Evolutionary conservation across 441 rosid species (phyloP), one percentile per base, ranked within the genome.

Genomic region (Adansonia grandidieri): DNA sequence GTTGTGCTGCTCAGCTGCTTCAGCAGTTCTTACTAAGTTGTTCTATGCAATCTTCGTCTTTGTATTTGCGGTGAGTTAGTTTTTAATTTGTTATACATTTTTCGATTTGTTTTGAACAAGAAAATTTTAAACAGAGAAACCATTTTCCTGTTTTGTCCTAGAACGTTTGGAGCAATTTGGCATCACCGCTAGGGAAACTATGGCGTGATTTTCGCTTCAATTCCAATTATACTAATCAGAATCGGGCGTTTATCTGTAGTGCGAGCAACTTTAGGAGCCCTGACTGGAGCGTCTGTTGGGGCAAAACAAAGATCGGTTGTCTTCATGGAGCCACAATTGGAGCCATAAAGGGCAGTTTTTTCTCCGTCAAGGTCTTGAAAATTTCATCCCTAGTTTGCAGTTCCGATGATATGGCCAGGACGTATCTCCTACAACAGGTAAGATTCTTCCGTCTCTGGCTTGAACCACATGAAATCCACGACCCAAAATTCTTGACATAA

Each of bases 51-150:
- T 83, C 81, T 70, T 78, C 15, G 54, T 77, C 4, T 75, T 77
- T 37, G 28, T 86, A 48, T 86, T 83, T 13, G 82, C 84, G 17
- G 24, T 80, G 24, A 85, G 87, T 86, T 28, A 51, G 86, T 79
- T 40, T 8, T 32, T 13, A 13, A 8, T 20, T 54, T 15, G 51
- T 22, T 45, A 10, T 45, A 40, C 24, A 24, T n/a, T 57, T 57
- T 57, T 57, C 24, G 61, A 17, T 20, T 58, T 58, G 28, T 8
- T 58, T 58, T 58, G 63, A 58, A 58, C 63, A 22, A 9, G 63
- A 58, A 28, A 58, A 17, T 15, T 8, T 15, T n/a, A 9, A 42
- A 40, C 70, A 65, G 15, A 62, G 48, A 17, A 44, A 5, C 13
- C 4, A 13, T 14, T 24, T 48, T 44, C 5, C n/a, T 0, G 28